Percentiles rank a stretch among this genome's conserved stretches.
Conservation (phyloP, 371 early-diverging fungal species). For the Mucor indicus region DNA sequence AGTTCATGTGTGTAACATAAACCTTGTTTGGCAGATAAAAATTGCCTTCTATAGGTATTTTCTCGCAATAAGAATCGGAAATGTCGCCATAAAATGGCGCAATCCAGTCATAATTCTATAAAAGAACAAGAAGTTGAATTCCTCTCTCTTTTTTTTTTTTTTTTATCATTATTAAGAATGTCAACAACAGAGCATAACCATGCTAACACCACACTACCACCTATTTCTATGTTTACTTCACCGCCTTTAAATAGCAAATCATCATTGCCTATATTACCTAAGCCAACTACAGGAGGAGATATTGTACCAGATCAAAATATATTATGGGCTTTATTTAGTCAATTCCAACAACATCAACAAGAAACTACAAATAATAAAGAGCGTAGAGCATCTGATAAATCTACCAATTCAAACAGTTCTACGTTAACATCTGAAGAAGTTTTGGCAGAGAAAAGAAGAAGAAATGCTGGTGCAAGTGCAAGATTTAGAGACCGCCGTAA, state of each 20-base stretch:
- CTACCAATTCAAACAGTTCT: not conserved
- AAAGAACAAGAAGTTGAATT: not conserved
- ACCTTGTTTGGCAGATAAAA: not conserved
- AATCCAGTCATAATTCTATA: conserved; percentile 6
- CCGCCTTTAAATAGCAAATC: not conserved
- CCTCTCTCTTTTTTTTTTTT: not conserved
- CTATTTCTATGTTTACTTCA: conserved; percentile 16
- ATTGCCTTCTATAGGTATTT: conserved; percentile 9
- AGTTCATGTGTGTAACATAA: not conserved
- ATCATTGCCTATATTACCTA: conserved; percentile 15
- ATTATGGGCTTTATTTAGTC: conserved; percentile 12
- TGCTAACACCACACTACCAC: conserved; percentile 6
- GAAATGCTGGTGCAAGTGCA: conserved; percentile 58
- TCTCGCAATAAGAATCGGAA: conserved; percentile 21
- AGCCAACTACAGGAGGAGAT: conserved; percentile 5
- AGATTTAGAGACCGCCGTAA: conserved; percentile 59
- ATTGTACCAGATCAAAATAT: conserved; percentile 9
- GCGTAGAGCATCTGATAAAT: conserved; percentile 7
- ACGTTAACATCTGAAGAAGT: conserved; percentile 33
- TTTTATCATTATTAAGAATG: not conserved
- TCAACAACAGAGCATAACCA: not conserved
- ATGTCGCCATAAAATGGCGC: conserved; percentile 32
- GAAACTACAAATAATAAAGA: too few species aligned
- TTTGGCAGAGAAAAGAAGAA: conserved; percentile 56
- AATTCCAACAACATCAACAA: conserved; percentile 9